phyloP scores from a whole-genome alignment of 768 basidiomycete genomes.

The Candolleomyces eurysporus region DNA sequence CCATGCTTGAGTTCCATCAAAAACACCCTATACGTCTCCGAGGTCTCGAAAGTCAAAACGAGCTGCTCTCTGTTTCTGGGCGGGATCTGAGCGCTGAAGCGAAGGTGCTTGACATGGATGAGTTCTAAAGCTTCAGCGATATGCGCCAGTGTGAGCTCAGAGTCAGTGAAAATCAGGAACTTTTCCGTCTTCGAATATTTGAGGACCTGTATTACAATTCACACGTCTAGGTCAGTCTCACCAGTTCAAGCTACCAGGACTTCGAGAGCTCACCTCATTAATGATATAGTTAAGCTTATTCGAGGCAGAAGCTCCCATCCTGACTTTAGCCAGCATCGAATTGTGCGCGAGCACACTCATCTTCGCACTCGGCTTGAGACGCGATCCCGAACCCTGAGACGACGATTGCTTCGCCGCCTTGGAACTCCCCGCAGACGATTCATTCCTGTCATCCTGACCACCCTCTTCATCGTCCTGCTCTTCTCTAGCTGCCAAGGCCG shows the following conservation, averaged over 20 bases:
- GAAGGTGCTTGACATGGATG: conserved; percentile 58
- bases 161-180: conserved; percentile 78
- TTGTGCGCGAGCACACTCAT: conserved; percentile 23
- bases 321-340: conserved; percentile 48
- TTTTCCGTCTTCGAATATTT: conserved; percentile 61
- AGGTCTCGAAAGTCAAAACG: conserved; percentile 78
- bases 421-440: not conserved
- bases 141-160: conserved; percentile 65
- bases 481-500: conserved; percentile 28
- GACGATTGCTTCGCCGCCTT: not conserved
- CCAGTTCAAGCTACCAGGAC: not conserved
- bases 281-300: conserved; percentile 73
- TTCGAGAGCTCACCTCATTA: conserved; percentile 36
- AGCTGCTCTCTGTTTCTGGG: conserved; percentile 58
- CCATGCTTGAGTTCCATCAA: conserved; percentile 85
- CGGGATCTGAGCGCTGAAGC: conserved; percentile 56
- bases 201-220: conserved; percentile 45
- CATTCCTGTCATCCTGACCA: conserved; percentile 3
- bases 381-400: no score
- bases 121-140: conserved; percentile 69
- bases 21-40: conserved; percentile 71
- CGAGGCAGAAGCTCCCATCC: conserved; percentile 59
- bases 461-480: conserved; percentile 17
- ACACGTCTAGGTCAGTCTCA: not conserved
- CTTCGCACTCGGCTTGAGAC: no score